Percentiles rank a stretch among this genome's conserved stretches.
These are phyloP conservation scores for Tolypocladium paradoxum DNA, from an alignment of 2,329 filamentous ascomycete species.

Conservation along the genomic window DNA sequence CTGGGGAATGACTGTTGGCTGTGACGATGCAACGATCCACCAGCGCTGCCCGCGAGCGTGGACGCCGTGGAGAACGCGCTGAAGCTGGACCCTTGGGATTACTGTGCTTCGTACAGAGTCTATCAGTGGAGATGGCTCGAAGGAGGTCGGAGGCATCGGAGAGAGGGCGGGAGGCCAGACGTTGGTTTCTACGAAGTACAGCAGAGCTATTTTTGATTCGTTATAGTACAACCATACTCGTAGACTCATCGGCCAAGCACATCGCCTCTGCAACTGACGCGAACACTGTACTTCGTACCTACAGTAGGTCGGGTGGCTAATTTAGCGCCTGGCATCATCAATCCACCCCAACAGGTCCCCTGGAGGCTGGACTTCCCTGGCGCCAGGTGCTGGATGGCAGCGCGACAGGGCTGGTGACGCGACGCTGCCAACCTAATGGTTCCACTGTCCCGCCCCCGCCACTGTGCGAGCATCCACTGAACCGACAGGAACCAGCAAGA, in stretches of 20 bases:
- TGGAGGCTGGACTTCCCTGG: no score
- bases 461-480: neutral
- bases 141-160: neutral
- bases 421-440: neutral
- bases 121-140: no score
- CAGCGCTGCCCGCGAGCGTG: neutral
- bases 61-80: neutral
- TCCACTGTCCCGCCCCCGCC: neutral
- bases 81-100: neutral
- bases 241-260: neutral
- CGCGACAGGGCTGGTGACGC: neutral
- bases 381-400: neutral
- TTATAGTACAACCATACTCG: neutral
- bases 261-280: neutral
- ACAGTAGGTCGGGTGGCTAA: no score
- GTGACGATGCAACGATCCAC: neutral
- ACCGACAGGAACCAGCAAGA: neutral
- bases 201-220: neutral
- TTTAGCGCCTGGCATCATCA: neutral
- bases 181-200: neutral
- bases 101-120: no score
- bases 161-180: neutral
- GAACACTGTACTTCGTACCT: no score
- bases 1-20: neutral
- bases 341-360: neutral